A percentile compares a stretch with the other conserved stretches of the same genome.
Evolutionary conservation across 148 eudicot species (phyloP).

Genomic region (Amaranthus palmeri): DNA sequence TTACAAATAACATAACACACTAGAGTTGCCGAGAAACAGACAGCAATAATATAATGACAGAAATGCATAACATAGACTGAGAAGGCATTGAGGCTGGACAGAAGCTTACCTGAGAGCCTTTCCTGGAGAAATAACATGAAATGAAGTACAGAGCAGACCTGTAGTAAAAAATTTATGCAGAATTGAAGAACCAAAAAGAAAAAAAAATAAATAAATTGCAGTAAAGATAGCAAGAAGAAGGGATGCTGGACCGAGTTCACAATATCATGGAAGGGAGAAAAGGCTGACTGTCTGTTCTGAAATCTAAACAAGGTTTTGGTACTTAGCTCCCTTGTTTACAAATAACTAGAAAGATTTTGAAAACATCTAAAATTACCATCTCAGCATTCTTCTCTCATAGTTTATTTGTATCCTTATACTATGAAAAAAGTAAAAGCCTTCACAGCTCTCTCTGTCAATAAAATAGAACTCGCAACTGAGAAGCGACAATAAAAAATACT

Average conservation of each 20-base stretch:
- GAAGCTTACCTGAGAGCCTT: conserved; percentile 69
- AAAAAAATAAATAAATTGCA: too few species aligned
- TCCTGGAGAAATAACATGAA: conserved; percentile 86
- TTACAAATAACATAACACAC: too few species aligned
- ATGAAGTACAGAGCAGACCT: conserved; percentile 80
- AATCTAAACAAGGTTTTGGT: too few species aligned
- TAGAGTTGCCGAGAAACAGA: too few species aligned
- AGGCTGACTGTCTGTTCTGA: too few species aligned
- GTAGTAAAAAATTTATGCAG: conserved; percentile 2
- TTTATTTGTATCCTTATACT: neutral
- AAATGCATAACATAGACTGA: neutral
- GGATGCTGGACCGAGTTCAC: too few species aligned
- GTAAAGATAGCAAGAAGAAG: too few species aligned
- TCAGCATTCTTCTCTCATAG: neutral
- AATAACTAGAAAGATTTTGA: neutral
- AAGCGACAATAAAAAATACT: neutral
- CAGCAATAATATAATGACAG: neutral
- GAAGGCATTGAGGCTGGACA: neutral
- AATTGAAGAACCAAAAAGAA: too few species aligned
- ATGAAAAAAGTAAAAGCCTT: neutral
- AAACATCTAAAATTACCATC: neutral
- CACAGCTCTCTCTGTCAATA: neutral
- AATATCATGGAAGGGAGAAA: too few species aligned
- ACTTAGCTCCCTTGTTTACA: neutral
- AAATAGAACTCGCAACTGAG: neutral